These are phyloP conservation scores for Lobosporangium transversale DNA, from an alignment of 192 early-diverging fungal genomes.

Conservation along the genomic window DNA sequence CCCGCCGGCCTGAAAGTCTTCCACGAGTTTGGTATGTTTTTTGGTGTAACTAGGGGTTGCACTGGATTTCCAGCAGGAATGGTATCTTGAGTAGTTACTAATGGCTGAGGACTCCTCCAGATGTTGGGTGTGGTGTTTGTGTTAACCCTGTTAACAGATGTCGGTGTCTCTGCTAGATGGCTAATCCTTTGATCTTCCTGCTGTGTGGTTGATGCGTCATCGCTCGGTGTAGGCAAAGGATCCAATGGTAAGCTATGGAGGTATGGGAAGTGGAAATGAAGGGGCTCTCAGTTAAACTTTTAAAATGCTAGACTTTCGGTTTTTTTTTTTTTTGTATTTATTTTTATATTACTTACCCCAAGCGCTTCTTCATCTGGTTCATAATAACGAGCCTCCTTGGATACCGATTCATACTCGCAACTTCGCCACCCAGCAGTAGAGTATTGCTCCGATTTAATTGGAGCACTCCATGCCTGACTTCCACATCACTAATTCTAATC, in stretches of 20 bases:
- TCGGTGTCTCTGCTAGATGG: neutral
- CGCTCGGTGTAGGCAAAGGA: neutral
- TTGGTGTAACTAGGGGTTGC: neutral
- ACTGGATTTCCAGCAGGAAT: too few relatives aligned
- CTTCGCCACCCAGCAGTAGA: constrained; percentile 32
- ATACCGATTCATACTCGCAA: constrained; percentile 38
- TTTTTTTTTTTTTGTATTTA: neutral
- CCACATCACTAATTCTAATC: constrained; percentile 28
- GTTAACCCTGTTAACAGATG: neutral
- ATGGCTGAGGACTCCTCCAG: constrained; percentile 29
- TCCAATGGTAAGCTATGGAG: constrained; percentile 16
- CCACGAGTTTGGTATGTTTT: constrained; percentile 21
- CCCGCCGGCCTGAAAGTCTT: constrained; percentile 4
- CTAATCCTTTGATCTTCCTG: neutral
- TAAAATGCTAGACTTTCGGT: too few relatives aligned
- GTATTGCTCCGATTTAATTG: constrained; percentile 20
- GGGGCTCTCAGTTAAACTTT: too few relatives aligned
- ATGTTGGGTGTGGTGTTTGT: neutral
- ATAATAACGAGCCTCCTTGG: constrained; percentile 35
- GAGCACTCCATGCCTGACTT: constrained; percentile 39
- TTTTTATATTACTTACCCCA: constrained; percentile 20
- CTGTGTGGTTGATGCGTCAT: neutral
- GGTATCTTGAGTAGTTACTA: constrained; percentile 25
- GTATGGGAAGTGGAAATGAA: neutral
- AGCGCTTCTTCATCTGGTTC: constrained; percentile 41